phyloP scores from a whole-genome alignment of 2,329 filamentous ascomycete species.

The Diaporthe helianthi region DNA sequence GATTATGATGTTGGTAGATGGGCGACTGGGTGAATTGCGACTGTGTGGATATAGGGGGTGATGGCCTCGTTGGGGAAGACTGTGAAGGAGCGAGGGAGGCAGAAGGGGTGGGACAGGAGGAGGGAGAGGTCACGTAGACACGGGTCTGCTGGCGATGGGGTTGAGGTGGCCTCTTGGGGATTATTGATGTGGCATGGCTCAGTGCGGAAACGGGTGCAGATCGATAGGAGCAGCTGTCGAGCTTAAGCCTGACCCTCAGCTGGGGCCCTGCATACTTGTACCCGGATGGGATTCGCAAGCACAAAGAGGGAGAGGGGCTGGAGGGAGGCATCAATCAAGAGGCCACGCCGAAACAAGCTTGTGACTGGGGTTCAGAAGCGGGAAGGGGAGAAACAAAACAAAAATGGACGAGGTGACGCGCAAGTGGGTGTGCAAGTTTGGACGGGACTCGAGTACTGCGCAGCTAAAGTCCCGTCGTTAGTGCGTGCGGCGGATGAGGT shows the following conservation, averaged over 20 bases:
- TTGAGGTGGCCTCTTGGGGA: conserved; percentile 45
- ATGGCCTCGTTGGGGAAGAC: conserved; percentile 32
- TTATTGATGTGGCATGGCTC: conserved; percentile 8
- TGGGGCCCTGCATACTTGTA: conserved; percentile 31
- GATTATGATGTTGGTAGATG: conserved; percentile 28
- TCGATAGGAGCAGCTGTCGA: conserved; percentile 14
- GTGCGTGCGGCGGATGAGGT: conserved; percentile 5
- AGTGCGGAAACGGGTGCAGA: conserved; percentile 6
- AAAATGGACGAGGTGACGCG: conserved; percentile 21
- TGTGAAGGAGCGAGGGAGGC: conserved; percentile 26
- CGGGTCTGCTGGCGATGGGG: conserved; percentile 39
- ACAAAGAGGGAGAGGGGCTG: conserved; percentile 33
- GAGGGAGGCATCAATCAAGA: conserved; percentile 35
- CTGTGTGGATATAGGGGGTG: conserved; percentile 16
- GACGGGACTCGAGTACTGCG: not conserved
- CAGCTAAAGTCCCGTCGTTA: not conserved
- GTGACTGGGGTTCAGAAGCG: conserved; percentile 17
- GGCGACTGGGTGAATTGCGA: conserved; percentile 29
- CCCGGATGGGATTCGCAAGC: conserved; percentile 26
- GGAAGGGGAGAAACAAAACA: conserved; percentile 12
- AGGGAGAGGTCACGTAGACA: conserved; percentile 43
- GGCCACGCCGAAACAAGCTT: conserved; percentile 21
- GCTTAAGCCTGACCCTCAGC: conserved; percentile 17
- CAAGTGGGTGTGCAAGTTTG: conserved; percentile 32
- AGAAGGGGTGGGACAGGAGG: conserved; percentile 38